These are phyloP conservation scores for Colletotrichum plurivorum DNA, from an alignment of 2,329 filamentous ascomycete species.

Conservation along the genomic window DNA sequence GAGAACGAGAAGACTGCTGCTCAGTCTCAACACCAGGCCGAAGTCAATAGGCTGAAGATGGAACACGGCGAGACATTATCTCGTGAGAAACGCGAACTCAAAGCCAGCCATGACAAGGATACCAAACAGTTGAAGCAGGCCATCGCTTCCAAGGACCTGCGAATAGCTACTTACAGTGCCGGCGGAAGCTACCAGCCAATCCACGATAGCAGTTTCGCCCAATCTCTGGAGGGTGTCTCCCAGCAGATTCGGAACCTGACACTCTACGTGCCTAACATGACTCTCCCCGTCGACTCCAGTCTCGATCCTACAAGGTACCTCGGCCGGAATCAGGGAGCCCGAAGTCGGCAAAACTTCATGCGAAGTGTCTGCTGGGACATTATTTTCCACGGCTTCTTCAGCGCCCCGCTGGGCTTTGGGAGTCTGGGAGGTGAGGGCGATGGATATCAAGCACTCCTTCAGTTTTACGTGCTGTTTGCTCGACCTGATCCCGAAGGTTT, in stretches of 20 bases:
- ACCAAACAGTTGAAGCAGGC: not conserved
- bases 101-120: not conserved
- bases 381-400: slow-evolving; percentile 16
- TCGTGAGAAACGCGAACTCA: not conserved
- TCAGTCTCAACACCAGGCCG: not conserved
- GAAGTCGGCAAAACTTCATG: slow-evolving; percentile 18
- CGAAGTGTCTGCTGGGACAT: slow-evolving; percentile 27
- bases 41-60: not conserved
- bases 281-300: not conserved
- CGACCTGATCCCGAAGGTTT: slow-evolving; percentile 1
- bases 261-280: not conserved
- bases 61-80: not conserved
- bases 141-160: not conserved
- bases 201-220: not conserved
- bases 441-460: not conserved
- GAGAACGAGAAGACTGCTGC: not conserved
- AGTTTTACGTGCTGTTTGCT: slow-evolving; percentile 14
- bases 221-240: not conserved
- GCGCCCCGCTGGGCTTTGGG: slow-evolving; percentile 15
- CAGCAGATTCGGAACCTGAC: slow-evolving; percentile 25
- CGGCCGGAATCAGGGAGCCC: not conserved
- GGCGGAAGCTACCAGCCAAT: slow-evolving; percentile 4
- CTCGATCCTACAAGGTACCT: slow-evolving; percentile 21
- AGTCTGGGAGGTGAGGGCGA: slow-evolving; percentile 18
- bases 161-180: slow-evolving; percentile 3